Evolutionary conservation across 306 rosid genomes (phyloP).

Genomic region (Dalbergia oliveri): DNA sequence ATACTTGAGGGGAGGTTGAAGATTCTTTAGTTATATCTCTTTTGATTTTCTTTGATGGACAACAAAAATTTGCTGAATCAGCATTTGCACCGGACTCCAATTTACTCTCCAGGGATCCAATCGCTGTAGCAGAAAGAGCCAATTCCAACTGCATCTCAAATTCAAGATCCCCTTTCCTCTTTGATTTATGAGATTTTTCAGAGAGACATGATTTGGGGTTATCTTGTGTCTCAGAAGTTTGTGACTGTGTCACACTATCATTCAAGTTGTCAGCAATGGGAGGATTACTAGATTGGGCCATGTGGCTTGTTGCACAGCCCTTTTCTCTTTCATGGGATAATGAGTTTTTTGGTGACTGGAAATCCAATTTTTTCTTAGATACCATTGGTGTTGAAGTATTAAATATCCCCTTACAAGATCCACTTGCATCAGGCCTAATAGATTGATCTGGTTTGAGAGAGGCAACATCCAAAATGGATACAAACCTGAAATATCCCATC

Average conservation of each 20-base stretch:
- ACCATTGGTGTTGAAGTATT: constrained; percentile 82
- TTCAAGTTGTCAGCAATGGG: constrained; percentile 46
- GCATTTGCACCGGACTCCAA: constrained; percentile 46
- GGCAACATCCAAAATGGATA: constrained; percentile 88
- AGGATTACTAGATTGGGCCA: constrained; percentile 47
- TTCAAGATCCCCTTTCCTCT: constrained; percentile 93
- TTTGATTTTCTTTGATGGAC: constrained; percentile 64
- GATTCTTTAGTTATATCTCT: constrained; percentile 60
- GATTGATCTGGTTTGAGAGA: constrained; percentile 82
- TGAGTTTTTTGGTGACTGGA: constrained; percentile 51
- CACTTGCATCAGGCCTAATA: constrained; percentile 59
- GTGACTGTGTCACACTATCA: constrained; percentile 42
- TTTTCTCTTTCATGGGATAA: constrained; percentile 51
- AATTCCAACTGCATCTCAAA: constrained; percentile 90
- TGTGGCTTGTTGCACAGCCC: constrained; percentile 39
- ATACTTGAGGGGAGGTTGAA: constrained; percentile 58
- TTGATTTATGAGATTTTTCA: constrained; percentile 55
- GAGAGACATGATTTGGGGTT: constrained; percentile 45
- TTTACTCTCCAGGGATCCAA: constrained; percentile 51
- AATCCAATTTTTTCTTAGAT: constrained; percentile 59
- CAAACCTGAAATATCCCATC: constrained; percentile 70
- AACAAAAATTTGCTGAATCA: constrained; percentile 46
- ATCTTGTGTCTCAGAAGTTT: constrained; percentile 51
- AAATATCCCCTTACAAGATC: constrained; percentile 63
- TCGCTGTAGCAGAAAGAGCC: constrained; percentile 80